phyloP scores from a whole-genome alignment of 2,329 filamentous ascomycete species.

The Talaromyces sp. region DNA sequence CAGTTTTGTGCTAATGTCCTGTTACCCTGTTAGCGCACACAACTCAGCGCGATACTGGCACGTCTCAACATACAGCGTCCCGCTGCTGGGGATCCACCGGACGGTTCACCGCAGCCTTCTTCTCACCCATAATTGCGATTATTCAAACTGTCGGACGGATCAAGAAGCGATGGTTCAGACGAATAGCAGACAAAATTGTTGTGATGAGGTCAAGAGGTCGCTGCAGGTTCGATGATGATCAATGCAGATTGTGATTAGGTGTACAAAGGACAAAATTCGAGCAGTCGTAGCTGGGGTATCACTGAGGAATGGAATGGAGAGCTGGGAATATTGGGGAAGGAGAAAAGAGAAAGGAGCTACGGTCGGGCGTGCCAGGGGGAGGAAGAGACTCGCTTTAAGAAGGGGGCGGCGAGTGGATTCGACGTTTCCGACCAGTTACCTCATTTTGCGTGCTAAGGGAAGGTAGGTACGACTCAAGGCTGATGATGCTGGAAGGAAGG shows the following conservation, averaged over 20 bases:
- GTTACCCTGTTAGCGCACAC: slow-evolving; percentile 17
- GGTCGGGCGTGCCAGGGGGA: background rate
- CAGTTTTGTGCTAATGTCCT: slow-evolving; percentile 85
- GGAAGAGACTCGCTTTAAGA: slow-evolving; percentile 1
- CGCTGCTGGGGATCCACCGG: slow-evolving; percentile 71
- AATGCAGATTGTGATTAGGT: background rate
- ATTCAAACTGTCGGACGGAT: background rate
- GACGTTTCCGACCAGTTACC: slow-evolving; percentile 4
- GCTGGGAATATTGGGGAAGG: slow-evolving; percentile 5
- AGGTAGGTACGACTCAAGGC: background rate
- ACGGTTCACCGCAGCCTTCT: slow-evolving; percentile 57
- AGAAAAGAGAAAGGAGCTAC: background rate
- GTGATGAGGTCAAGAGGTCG: background rate
- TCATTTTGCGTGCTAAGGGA: background rate
- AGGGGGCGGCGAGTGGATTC: background rate
- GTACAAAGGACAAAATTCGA: background rate
- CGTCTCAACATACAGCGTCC: slow-evolving; percentile 56
- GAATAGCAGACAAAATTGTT: background rate
- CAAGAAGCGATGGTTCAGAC: background rate
- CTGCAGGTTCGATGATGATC: background rate
- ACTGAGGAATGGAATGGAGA: slow-evolving; percentile 10
- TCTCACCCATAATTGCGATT: slow-evolving; percentile 16
- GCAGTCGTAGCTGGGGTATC: slow-evolving; percentile 7
- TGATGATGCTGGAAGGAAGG: background rate
- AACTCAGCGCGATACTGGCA: background rate